phyloP scores from a whole-genome alignment of 441 rosid genomes.

The Melastoma candidum region DNA sequence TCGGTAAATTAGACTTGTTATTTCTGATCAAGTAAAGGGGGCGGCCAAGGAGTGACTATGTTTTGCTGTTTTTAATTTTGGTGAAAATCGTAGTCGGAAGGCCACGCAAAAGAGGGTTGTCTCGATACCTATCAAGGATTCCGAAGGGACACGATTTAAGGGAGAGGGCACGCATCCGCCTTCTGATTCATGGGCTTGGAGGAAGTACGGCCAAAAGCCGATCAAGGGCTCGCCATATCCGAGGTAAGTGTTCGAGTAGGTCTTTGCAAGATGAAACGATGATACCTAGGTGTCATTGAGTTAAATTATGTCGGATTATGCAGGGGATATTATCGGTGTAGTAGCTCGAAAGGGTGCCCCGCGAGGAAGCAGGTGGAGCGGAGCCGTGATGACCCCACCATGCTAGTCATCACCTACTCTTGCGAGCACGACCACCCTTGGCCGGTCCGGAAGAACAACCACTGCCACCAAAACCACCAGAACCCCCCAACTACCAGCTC shows the following conservation, averaged over 20 bases:
- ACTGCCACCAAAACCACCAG: conserved; percentile 27
- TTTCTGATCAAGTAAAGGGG: too few species aligned
- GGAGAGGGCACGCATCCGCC: conserved; percentile 67
- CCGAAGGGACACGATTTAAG: conserved; percentile 58
- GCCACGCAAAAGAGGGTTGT: conserved; percentile 63
- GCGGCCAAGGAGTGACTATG: background rate
- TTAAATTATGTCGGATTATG: background rate
- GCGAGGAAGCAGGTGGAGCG: conserved; percentile 92
- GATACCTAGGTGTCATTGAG: too few species aligned
- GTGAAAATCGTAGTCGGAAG: conserved; percentile 32
- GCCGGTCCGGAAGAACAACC: conserved; percentile 46
- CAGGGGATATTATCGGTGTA: conserved; percentile 92
- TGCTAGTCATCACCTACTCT: conserved; percentile 78
- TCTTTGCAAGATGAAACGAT: too few species aligned
- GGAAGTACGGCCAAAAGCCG: conserved; percentile 97
- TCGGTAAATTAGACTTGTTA: too few species aligned
- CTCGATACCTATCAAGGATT: conserved; percentile 75
- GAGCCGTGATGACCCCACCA: conserved; percentile 68
- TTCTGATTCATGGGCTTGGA: conserved; percentile 97
- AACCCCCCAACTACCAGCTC: conserved; percentile 12
- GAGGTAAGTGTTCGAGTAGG: conserved; percentile 25
- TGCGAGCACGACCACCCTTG: conserved; percentile 83
- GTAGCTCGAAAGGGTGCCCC: conserved; percentile 94
- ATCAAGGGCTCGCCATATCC: conserved; percentile 99
- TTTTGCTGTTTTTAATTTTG: background rate